These are phyloP conservation scores for Pachyrhizus erosus DNA, from an alignment of 306 rosid species.

Conservation along the genomic window DNA sequence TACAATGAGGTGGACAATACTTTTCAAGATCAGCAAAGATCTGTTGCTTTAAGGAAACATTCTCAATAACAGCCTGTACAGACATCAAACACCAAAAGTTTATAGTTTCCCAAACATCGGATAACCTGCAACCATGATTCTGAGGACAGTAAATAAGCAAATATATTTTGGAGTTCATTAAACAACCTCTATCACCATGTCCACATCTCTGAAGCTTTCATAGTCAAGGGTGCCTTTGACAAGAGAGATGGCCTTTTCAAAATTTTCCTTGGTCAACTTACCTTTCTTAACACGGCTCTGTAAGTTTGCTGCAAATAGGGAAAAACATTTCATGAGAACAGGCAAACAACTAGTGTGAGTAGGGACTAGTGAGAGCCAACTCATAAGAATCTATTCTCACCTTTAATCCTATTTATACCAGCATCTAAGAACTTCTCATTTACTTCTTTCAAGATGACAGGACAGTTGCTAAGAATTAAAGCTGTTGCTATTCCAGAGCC, in stretches of 20 bases:
- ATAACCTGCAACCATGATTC: slow-evolving; percentile 28
- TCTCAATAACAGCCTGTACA: slow-evolving; percentile 93
- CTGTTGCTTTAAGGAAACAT: slow-evolving; percentile 88
- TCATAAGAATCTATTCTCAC: slow-evolving; percentile 54
- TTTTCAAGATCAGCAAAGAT: slow-evolving; percentile 93
- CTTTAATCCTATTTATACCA: slow-evolving; percentile 84
- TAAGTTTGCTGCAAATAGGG: slow-evolving; percentile 72
- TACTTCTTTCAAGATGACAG: slow-evolving; percentile 91
- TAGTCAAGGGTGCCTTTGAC: slow-evolving; percentile 77
- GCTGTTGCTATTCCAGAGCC: slow-evolving; percentile 99
- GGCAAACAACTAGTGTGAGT: neutral
- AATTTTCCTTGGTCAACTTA: slow-evolving; percentile 72
- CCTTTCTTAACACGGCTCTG: slow-evolving; percentile 91
- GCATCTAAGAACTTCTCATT: slow-evolving; percentile 86
- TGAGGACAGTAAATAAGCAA: neutral
- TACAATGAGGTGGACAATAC: slow-evolving; percentile 86
- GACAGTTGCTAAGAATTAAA: slow-evolving; percentile 73
- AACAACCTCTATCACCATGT: slow-evolving; percentile 94
- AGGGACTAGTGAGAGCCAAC: slow-evolving; percentile 26
- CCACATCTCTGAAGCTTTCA: slow-evolving; percentile 86
- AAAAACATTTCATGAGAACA: slow-evolving; percentile 34
- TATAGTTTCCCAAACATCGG: slow-evolving; percentile 24
- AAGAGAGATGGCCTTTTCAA: slow-evolving; percentile 74
- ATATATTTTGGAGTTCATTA: slow-evolving; percentile 27
- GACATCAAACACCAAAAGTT: slow-evolving; percentile 42